Evolutionary conservation across 345 rosid species (phyloP), one percentile per base, ranked within the genome.

Genomic region (Cardiospermum halicacabum): DNA sequence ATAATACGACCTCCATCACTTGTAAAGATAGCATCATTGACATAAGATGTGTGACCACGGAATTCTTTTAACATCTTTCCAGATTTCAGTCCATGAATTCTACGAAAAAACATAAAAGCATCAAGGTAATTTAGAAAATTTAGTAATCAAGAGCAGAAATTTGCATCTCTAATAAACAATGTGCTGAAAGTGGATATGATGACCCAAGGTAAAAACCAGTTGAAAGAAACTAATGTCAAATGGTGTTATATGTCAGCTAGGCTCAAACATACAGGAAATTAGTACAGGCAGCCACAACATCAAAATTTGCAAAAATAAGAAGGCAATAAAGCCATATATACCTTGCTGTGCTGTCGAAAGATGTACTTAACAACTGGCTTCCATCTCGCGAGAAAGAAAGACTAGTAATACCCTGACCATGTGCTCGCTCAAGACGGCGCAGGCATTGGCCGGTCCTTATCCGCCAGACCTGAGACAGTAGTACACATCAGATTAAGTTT

Each of bases 41-140:
- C 99, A 69, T 84, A 89, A 25, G 90, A 89, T 64, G 85, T 25
- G 65, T 94, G 99, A 55, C 99, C 97, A 21, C 96, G 91, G 25
- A 91, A 95, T 74, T 95, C 97, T 75, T 91, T 95, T 78, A 94
- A 78, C 85, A 89, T 55, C 81, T 91, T 94, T 34, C 97, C 99
- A 55, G 99, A 94, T 77, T 94, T 94, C 58, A 94, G 76, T 64
- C 99, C 99, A 71, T 94, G 99, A 67, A 94, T 87, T 74, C 99
- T 91, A 64, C 81, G 80, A 22, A 43, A 66, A 72, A 48, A 24
- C 66, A 37, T 43, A 39, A 19, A 49, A 24, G 45, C 39, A 49
- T 36, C n/a, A n/a, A n/a, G 12, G 53, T 43, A 28, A 50, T 8
- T 37, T 10, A 27, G 27, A 64, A 54, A n/a, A 7, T 43, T 57